phyloP scores from a whole-genome alignment of 2,329 filamentous ascomycete genomes.

The Chaetomium sp. region DNA sequence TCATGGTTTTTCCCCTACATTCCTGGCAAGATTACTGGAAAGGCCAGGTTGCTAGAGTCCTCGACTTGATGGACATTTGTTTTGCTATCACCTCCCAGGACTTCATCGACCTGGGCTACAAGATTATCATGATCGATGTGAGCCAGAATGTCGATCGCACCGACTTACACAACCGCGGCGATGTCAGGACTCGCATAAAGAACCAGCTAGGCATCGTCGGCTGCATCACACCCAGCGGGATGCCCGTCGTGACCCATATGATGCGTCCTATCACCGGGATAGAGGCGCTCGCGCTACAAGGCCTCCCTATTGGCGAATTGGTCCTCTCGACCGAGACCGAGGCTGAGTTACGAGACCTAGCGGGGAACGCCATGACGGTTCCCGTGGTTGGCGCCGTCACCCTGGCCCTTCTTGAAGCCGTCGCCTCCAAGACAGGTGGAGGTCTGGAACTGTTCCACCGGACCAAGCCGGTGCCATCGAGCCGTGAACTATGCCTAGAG shows the following conservation, averaged over 20 bases:
- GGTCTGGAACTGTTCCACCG: not conserved
- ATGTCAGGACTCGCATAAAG: constrained; percentile 34
- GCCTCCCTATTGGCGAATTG: constrained; percentile 64
- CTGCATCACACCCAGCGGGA: constrained; percentile 69
- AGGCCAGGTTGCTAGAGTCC: constrained; percentile 59
- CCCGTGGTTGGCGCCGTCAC: constrained; percentile 69
- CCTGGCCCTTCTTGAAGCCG: constrained; percentile 56
- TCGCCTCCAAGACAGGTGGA: constrained; percentile 17
- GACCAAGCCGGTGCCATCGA: not conserved
- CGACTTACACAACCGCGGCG: constrained; percentile 38
- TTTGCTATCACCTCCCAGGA: constrained; percentile 52
- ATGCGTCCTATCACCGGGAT: constrained; percentile 62
- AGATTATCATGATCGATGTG: constrained; percentile 59
- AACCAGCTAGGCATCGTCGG: constrained; percentile 57
- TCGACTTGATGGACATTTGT: constrained; percentile 67
- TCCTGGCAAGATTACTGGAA: constrained; percentile 54
- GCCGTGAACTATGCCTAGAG: not conserved
- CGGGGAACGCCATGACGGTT: constrained; percentile 78
- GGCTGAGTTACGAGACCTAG: constrained; percentile 66
- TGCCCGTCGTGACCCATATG: constrained; percentile 61
- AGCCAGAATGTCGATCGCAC: constrained; percentile 71
- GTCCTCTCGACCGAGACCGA: constrained; percentile 65
- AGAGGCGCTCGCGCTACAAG: constrained; percentile 68
- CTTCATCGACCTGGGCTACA: constrained; percentile 55
- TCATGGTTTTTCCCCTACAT: constrained; percentile 55